Evolutionary conservation across 108 stramenopile species (phyloP).

Genomic region (Skeletonema costatum): DNA sequence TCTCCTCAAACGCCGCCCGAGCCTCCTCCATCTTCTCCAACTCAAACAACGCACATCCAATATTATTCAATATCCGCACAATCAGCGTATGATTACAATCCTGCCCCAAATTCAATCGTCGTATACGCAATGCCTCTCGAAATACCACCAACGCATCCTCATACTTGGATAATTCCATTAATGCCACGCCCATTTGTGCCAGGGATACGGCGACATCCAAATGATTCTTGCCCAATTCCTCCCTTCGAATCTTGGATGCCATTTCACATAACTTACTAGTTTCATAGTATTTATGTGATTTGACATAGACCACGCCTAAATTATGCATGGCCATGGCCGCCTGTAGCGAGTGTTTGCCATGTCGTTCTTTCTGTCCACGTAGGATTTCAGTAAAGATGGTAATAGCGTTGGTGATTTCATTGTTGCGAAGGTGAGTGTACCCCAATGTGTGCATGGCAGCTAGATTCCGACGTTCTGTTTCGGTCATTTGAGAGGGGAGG

Average conservation of each 20-base stretch:
- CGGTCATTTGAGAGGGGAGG: conserved; percentile 3
- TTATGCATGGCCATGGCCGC: conserved; percentile 80
- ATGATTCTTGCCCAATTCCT: conserved; percentile 56
- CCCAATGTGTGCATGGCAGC: conserved; percentile 75
- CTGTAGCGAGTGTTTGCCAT: conserved; percentile 58
- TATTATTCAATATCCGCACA: conserved; percentile 74
- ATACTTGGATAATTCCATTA: conserved; percentile 59
- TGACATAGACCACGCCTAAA: conserved; percentile 66
- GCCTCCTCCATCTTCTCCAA: conserved; percentile 51
- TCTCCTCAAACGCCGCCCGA: conserved; percentile 63
- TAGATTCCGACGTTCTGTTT: conserved; percentile 61
- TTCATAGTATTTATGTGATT: conserved; percentile 48
- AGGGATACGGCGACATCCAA: conserved; percentile 67
- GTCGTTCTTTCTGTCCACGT: conserved; percentile 61
- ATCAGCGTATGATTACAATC: conserved; percentile 53
- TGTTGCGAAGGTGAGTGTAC: conserved; percentile 56
- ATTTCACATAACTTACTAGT: conserved; percentile 54
- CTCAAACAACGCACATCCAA: conserved; percentile 74
- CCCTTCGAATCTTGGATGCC: conserved; percentile 60
- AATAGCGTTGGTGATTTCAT: conserved; percentile 61
- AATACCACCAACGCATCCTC: conserved; percentile 54
- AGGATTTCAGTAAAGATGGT: conserved; percentile 77
- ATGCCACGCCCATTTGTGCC: conserved; percentile 71
- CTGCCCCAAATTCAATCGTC: conserved; percentile 49
- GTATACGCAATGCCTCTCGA: conserved; percentile 65